Evolutionary conservation across 2,329 filamentous ascomycete genomes (phyloP).

Genomic region (Calonectria naviculata): DNA sequence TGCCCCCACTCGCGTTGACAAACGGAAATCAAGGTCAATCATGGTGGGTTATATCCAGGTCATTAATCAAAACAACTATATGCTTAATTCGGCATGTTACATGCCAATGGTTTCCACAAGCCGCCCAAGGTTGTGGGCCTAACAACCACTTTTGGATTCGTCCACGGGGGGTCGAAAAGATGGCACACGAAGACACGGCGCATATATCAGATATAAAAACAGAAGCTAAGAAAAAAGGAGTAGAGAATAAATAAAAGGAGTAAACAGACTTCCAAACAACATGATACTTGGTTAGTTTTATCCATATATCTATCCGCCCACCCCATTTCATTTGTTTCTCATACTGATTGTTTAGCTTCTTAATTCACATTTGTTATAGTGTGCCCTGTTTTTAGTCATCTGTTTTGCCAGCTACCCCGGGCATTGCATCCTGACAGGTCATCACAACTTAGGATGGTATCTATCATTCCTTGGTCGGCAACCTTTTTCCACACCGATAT

Average conservation of each 20-base stretch:
- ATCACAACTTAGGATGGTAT: no score
- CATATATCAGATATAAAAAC: no score
- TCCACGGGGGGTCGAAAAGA: not conserved
- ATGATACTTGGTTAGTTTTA: no score
- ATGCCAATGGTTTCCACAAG: not conserved
- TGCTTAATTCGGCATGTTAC: not conserved
- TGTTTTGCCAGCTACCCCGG: not conserved
- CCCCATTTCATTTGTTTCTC: no score
- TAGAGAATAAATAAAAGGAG: no score
- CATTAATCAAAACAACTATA: not conserved
- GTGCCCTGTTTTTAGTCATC: not conserved
- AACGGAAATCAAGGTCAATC: not conserved
- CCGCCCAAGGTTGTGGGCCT: not conserved
- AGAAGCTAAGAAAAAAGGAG: no score
- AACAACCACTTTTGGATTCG: not conserved
- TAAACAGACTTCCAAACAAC: no score
- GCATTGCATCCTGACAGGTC: not conserved
- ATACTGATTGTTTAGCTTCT: no score
- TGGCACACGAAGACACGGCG: no score
- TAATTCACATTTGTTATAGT: not conserved
- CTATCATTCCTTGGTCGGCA: not conserved
- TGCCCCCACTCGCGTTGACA: not conserved
- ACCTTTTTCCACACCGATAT: not conserved
- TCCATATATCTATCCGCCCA: no score
- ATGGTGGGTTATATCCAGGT: not conserved